Percentiles rank a stretch among this genome's conserved stretches.
Conservation (phyloP, 371 early-diverging fungal genomes). For the Umbelopsis sp. region DNA sequence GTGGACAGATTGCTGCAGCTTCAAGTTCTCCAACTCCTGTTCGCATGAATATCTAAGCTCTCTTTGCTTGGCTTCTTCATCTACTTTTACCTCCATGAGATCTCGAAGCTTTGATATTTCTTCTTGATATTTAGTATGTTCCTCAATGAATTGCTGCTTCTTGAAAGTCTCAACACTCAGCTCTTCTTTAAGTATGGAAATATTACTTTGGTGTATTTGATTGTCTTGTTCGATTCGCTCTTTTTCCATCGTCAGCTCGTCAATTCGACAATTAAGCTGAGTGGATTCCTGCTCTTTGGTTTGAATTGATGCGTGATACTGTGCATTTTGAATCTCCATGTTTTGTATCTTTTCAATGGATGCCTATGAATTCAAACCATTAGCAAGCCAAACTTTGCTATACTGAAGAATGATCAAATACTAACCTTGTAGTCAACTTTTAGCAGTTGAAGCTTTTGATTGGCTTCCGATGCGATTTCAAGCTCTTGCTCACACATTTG, state of each 20-base stretch:
- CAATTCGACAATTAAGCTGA: neutral
- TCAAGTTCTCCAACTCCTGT: conserved; percentile 12
- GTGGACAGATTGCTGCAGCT: conserved; percentile 51
- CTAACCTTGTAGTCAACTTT: too few species aligned
- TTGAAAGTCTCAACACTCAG: neutral
- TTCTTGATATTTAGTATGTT: neutral
- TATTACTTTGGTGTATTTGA: neutral
- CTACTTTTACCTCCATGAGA: conserved; percentile 20
- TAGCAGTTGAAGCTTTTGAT: too few species aligned
- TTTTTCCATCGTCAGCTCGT: neutral
- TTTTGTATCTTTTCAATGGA: neutral
- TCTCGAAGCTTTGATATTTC: conserved; percentile 22
- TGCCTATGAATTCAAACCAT: neutral
- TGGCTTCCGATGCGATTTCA: neutral
- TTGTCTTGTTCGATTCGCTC: neutral
- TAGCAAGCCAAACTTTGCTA: too few species aligned
- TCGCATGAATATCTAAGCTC: conserved; percentile 20
- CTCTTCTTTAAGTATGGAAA: neutral
- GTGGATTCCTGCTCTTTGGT: neutral
- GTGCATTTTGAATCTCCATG: neutral
- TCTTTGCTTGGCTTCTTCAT: conserved; percentile 22
- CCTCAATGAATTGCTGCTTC: neutral
- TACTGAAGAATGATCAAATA: too few species aligned
- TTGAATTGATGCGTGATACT: neutral
- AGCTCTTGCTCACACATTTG: conserved; percentile 1